phyloP scores from a whole-genome alignment of 2,329 filamentous ascomycete genomes.

The Hymenoscyphus linearis region DNA sequence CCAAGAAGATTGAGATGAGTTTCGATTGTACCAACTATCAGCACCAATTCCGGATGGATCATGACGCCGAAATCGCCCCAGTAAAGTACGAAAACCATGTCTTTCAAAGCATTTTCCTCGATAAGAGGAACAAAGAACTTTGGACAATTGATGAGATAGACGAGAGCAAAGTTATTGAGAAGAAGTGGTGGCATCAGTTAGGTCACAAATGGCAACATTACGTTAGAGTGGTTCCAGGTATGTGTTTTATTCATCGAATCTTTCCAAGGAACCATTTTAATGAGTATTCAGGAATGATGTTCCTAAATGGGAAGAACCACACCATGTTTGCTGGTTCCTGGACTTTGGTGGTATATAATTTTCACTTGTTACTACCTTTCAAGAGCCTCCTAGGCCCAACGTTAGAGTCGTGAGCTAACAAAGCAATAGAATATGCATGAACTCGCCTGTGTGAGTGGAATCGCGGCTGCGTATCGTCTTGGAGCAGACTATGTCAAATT shows the following conservation, averaged over 20 bases:
- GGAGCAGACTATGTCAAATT: conserved; percentile 60
- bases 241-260: not conserved
- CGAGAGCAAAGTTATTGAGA: conserved; percentile 53
- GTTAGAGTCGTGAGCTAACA: conserved; percentile 1
- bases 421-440: conserved; percentile 58
- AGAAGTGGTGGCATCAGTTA: conserved; percentile 65
- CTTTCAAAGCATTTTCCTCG: conserved; percentile 65
- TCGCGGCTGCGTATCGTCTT: conserved; percentile 63
- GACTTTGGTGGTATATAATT: conserved; percentile 28
- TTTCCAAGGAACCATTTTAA: not conserved
- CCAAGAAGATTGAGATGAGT: conserved; percentile 59
- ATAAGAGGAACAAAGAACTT: conserved; percentile 49
- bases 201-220: conserved; percentile 55
- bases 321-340: conserved; percentile 39
- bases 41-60: conserved; percentile 53
- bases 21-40: conserved; percentile 76
- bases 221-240: conserved; percentile 53
- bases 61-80: conserved; percentile 25
- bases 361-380: not conserved
- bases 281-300: conserved; percentile 52
- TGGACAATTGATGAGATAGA: conserved; percentile 58
- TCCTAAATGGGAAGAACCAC: conserved; percentile 58
- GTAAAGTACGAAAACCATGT: conserved; percentile 49
- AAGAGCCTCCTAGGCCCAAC: not conserved
- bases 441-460: conserved; percentile 64